These are phyloP conservation scores for Coemansia interrupta DNA, from an alignment of 192 early-diverging fungal species.

Conservation along the genomic window DNA sequence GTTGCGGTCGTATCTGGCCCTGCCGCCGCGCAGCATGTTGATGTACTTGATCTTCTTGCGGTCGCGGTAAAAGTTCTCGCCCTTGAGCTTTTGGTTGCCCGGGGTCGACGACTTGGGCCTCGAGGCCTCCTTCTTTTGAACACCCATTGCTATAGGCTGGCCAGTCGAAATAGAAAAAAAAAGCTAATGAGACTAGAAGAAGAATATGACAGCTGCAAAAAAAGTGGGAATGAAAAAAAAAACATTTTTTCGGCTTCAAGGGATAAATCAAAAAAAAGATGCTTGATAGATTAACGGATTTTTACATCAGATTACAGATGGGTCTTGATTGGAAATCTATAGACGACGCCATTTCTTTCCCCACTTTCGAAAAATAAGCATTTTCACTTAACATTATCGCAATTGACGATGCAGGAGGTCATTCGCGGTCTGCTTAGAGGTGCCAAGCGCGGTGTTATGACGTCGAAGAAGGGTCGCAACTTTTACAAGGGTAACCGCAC, in stretches of 20 bases:
- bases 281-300: too few relatives aligned
- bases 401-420: constrained; percentile 46
- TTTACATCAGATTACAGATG: too few relatives aligned
- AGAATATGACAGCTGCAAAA: not conserved
- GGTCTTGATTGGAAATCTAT: too few relatives aligned
- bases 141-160: constrained; percentile 24
- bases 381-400: not conserved
- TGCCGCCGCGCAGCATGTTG: constrained; percentile 92
- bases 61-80: constrained; percentile 99
- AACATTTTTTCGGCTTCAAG: not conserved
- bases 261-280: not conserved
- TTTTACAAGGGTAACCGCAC: constrained; percentile 56
- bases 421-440: constrained; percentile 50
- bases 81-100: constrained; percentile 81
- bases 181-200: not conserved
- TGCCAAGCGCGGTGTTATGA: constrained; percentile 54
- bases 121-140: constrained; percentile 53
- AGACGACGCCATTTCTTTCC: too few relatives aligned
- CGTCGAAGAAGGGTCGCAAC: constrained; percentile 52
- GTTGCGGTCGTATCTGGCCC: constrained; percentile 72
- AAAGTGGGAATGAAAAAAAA: constrained; percentile 1
- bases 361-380: not conserved
- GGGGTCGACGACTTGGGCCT: constrained; percentile 44
- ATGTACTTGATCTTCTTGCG: constrained; percentile 87
- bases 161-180: not conserved